Base-by-base conservation (phyloP, 2,329 filamentous ascomycete genomes). In the Fusarium phyllophilum region DNA sequence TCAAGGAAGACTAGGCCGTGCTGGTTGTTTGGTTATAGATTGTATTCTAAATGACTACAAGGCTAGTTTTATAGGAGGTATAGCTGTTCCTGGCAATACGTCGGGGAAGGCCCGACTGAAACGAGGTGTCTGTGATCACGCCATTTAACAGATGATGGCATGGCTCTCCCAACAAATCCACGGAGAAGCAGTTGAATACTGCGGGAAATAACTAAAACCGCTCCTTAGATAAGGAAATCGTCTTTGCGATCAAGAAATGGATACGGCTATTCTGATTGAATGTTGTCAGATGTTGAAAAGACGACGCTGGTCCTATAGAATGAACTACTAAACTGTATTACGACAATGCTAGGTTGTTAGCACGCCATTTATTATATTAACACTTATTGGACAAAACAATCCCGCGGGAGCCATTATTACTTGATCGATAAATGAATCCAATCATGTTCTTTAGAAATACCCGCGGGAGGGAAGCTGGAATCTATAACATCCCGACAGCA, bases 401-500 rank as follows among this genome's bases (percentile, higher is more conserved):
- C 48, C 48, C 31, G 48, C 48, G 48, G 31, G 48, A 18, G 31
- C 6, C 4, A 8, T 8, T 4, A 8, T 11, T 3, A 31, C 6
- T 20, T 31, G 6, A 22, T 49, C 14, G 20, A 33, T 49, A 24
- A 8, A 49, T 10, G 13, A 29, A 8, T 5, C 8, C 26, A 8
- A 22, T 10, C 1, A 14, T 29, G 14, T n/a, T 31, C 14, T 1
- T 46, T 5, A 31, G 4, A 31, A 7, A 48, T 17, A 17, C 10
- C 46, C 46, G 22, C 22, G 46, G 46, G 29, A 26, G 17, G 8
- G 2, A 39, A 39, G 38, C 20, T 22, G 20, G 38, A 39, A 39
- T 22, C 18, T 4, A 10, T n/a, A 6, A 24, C 29, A 15, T n/a
- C 13, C 2, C 1, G 7, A n/a, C 15, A 34, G 6, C 15, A 20